phyloP scores from a whole-genome alignment of 1,284 basidiomycete genomes.

The Heterobasidion irregulare region DNA sequence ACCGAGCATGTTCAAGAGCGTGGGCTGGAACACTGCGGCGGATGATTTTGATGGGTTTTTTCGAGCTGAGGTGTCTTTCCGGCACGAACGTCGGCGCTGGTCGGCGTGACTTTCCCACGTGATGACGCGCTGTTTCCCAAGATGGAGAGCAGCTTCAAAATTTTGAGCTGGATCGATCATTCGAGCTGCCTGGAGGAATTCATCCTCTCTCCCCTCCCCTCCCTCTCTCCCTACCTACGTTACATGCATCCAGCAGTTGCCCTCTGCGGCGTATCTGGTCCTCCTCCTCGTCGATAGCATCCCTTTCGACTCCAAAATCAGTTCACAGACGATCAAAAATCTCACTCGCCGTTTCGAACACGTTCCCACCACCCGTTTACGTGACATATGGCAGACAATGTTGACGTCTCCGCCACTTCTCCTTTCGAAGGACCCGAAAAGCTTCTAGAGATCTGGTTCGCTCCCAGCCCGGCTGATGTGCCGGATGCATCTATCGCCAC shows the following conservation, averaged over 20 bases:
- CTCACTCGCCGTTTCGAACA: conserved; percentile 3
- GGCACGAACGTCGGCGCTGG: background rate
- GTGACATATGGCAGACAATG: conserved; percentile 25
- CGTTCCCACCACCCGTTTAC: background rate
- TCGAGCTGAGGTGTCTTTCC: background rate
- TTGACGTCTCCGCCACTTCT: conserved; percentile 28
- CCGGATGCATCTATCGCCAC: conserved; percentile 31
- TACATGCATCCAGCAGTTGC: conserved; percentile 52
- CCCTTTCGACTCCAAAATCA: conserved; percentile 13
- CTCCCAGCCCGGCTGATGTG: conserved; percentile 60
- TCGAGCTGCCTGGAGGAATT: background rate
- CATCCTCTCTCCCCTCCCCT: background rate
- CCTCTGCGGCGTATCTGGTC: conserved; percentile 28
- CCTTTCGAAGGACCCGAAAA: conserved; percentile 93
- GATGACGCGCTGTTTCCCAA: background rate
- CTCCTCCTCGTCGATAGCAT: conserved; percentile 48
- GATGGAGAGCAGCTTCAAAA: background rate
- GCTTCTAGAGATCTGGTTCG: conserved; percentile 97
- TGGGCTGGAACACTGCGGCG: background rate
- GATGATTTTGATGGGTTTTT: too few relatives aligned
- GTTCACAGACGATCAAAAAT: background rate
- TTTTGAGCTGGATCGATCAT: background rate
- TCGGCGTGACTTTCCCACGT: background rate
- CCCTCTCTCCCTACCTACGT: conserved; percentile 19
- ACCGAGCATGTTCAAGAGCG: conserved; percentile 5